phyloP scores from a whole-genome alignment of 192 early-diverging fungal genomes.

The Pilaira anomala region DNA sequence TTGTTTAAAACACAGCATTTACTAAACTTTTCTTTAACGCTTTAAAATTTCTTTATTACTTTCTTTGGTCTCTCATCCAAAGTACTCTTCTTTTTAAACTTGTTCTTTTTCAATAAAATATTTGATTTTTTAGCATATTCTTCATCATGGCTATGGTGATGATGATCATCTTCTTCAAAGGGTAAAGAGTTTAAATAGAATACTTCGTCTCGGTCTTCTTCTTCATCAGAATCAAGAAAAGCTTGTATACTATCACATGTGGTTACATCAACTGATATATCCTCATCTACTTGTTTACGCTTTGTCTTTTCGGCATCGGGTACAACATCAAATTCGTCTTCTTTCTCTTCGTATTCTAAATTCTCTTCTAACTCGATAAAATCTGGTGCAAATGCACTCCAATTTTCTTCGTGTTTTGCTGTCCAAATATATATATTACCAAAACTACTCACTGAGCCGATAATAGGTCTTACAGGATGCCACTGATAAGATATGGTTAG shows the following conservation, averaged over 20 bases:
- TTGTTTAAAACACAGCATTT: neutral
- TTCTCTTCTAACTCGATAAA: conserved; percentile 94
- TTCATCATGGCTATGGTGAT: neutral
- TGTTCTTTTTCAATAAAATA: neutral
- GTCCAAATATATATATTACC: conserved; percentile 90
- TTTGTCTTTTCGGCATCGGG: conserved; percentile 44
- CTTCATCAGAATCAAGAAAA: conserved; percentile 46
- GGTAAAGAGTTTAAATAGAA: conserved; percentile 35
- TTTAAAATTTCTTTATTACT: neutral
- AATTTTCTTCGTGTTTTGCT: conserved; percentile 75
- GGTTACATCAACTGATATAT: conserved; percentile 47
- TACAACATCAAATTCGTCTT: conserved; percentile 91
- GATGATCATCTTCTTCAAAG: neutral
- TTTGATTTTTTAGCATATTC: neutral
- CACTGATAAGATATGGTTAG: conserved; percentile 44
- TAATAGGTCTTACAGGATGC: conserved; percentile 83
- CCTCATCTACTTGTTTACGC: conserved; percentile 43
- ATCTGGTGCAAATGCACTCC: conserved; percentile 92
- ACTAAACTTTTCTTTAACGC: neutral
- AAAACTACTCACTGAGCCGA: conserved; percentile 77
- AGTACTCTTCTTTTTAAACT: neutral
- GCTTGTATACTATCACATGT: conserved; percentile 47
- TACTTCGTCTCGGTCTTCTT: conserved; percentile 44
- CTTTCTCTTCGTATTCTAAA: conserved; percentile 87
- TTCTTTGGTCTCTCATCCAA: neutral